Conservation (phyloP, 805 yeast genomes). For the Pichia paraexigua region DNA sequence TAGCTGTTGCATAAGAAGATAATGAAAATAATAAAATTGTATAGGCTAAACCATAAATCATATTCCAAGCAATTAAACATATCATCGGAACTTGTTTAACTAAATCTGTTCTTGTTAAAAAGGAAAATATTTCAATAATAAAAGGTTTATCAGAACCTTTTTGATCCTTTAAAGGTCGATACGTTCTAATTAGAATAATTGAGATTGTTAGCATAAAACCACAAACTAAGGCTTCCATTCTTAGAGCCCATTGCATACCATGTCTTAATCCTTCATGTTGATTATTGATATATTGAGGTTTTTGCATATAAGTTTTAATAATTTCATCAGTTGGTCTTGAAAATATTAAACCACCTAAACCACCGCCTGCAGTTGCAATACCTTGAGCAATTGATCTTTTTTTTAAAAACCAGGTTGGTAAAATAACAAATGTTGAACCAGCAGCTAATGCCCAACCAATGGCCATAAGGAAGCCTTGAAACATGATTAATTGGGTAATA, state of each 20-base stretch:
- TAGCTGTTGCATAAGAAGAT: conserved; percentile 39
- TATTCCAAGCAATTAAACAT: conserved; percentile 19
- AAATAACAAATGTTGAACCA: conserved; percentile 26
- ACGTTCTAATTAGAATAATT: conserved; percentile 17
- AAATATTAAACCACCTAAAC: conserved; percentile 44
- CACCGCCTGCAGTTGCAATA: conserved; percentile 42
- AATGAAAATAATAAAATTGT: conserved; percentile 36
- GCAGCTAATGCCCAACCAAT: conserved; percentile 37
- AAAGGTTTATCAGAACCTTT: conserved; percentile 13
- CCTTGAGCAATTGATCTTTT: conserved; percentile 41
- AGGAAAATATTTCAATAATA: conserved; percentile 14
- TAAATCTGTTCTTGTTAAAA: conserved; percentile 13
- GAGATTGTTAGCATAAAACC: conserved; percentile 17
- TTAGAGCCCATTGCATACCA: conserved; percentile 33
- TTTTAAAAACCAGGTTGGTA: conserved; percentile 45
- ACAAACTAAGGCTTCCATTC: conserved; percentile 33
- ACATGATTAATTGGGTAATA: conserved; percentile 38
- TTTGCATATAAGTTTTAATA: conserved; percentile 26
- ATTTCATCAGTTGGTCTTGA: conserved; percentile 36
- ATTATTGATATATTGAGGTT: conserved; percentile 29
- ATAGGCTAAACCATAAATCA: conserved; percentile 26
- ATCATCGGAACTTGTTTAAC: conserved; percentile 19
- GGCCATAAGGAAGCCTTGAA: conserved; percentile 41
- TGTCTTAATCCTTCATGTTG: conserved; percentile 2
- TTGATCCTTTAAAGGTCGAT: conserved; percentile 17